Percentiles rank a stretch among this genome's conserved stretches.
Conservation (phyloP, 106 monocot genomes). For the Posidonia australis region DNA sequence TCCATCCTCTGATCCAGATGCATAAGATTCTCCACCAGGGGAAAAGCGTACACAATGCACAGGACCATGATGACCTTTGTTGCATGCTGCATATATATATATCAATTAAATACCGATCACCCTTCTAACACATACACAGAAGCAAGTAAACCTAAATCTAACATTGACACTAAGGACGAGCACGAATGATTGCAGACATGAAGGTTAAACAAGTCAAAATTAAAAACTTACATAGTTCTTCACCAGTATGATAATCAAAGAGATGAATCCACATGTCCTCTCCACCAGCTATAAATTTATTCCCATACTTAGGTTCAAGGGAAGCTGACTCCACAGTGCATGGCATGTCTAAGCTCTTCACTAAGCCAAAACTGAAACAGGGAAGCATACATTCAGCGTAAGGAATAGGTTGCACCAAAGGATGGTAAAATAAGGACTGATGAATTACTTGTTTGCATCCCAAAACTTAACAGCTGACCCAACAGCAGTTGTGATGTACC, state of each 20-base stretch:
- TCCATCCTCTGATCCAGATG: conserved; percentile 92
- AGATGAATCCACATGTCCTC: conserved; percentile 92
- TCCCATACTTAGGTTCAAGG: conserved; percentile 69
- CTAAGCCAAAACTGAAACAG: conserved; percentile 46
- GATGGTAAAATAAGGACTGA: neutral
- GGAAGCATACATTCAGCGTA: neutral
- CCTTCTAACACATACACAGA: no score
- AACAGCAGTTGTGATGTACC: conserved; percentile 80
- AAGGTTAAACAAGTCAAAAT: neutral
- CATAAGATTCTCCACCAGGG: conserved; percentile 86
- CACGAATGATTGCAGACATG: no score
- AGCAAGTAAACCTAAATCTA: no score
- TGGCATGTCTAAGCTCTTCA: conserved; percentile 79
- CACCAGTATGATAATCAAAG: conserved; percentile 68
- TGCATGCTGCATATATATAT: conserved; percentile 54
- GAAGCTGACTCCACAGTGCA: conserved; percentile 78
- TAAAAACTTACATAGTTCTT: conserved; percentile 56
- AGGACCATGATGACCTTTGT: conserved; percentile 98
- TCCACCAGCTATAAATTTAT: conserved; percentile 66
- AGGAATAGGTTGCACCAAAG: neutral
- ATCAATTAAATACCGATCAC: no score
- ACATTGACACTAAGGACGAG: no score
- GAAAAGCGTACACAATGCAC: conserved; percentile 89
- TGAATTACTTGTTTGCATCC: conserved; percentile 79
- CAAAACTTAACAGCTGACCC: conserved; percentile 80